Evolutionary conservation across 2,329 filamentous ascomycete genomes (phyloP).

Genomic region (Colletotrichum liriopes): DNA sequence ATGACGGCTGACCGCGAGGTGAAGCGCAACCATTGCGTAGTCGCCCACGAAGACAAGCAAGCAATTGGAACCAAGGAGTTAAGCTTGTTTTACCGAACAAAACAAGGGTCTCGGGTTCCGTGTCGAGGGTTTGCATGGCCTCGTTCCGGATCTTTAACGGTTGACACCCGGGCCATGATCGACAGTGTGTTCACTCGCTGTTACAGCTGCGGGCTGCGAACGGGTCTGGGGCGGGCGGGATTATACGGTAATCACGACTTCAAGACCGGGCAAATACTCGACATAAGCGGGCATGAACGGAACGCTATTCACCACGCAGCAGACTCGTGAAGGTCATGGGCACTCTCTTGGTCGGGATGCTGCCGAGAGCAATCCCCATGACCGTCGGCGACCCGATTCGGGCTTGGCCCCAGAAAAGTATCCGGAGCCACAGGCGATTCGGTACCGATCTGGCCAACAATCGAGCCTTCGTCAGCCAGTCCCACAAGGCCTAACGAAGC

Average conservation of each 20-base stretch:
- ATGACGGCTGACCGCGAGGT: background rate
- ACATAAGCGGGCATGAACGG: background rate
- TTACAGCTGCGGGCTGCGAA: background rate
- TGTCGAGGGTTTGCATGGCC: background rate
- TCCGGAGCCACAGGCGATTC: conserved; percentile 10
- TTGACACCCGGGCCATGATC: background rate
- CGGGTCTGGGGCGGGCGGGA: background rate
- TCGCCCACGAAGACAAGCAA: background rate
- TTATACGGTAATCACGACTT: background rate
- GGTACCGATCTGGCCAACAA: conserved; percentile 6
- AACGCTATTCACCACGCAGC: background rate
- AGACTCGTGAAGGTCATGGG: too few species aligned
- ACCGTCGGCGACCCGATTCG: background rate
- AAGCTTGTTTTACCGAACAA: conserved; percentile 29
- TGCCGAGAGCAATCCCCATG: background rate
- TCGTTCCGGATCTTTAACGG: background rate
- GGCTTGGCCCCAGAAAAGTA: background rate
- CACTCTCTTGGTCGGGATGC: background rate
- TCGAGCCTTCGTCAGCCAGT: conserved; percentile 21
- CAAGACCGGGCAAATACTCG: background rate
- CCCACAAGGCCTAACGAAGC: conserved; percentile 8
- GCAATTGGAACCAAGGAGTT: background rate
- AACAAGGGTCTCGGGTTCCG: background rate
- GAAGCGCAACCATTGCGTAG: conserved; percentile 9
- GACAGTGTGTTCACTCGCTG: background rate